These are phyloP conservation scores for Chamaecrista fasciculata DNA, from an alignment of 306 rosid species.

Conservation along the genomic window DNA sequence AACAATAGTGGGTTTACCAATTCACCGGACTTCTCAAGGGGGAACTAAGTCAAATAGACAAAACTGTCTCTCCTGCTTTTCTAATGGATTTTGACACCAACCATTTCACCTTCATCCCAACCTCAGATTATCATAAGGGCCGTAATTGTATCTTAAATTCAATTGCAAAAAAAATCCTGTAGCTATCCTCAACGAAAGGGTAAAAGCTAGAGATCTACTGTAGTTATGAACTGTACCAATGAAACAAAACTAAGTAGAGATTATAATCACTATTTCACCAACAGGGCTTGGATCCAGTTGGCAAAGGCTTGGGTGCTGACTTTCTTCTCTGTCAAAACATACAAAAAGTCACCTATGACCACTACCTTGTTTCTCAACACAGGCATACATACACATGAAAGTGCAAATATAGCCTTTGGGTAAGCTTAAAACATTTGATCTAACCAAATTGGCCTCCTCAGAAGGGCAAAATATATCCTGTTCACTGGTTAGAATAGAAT, in stretches of 20 bases:
- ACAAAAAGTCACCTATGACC: constrained; percentile 6
- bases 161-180: neutral
- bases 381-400: neutral
- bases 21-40: neutral
- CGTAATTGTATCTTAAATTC: constrained; percentile 15
- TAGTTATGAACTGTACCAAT: constrained; percentile 1
- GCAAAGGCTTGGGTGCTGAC: constrained; percentile 20
- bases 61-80: neutral
- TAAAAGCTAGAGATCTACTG: neutral
- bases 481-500: neutral
- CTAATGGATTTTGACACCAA: constrained; percentile 11
- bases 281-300: constrained; percentile 24
- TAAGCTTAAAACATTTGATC: neutral
- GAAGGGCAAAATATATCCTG: neutral
- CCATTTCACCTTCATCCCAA: neutral
- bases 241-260: constrained; percentile 25
- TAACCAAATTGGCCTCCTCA: neutral
- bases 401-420: neutral
- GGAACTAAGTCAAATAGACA: constrained; percentile 9
- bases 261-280: constrained; percentile 5
- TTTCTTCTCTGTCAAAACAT: constrained; percentile 14
- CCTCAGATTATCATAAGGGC: constrained; percentile 17
- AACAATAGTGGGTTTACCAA: neutral
- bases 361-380: neutral
- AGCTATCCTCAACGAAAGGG: neutral